A percentile compares a stretch with the other conserved stretches of the same genome.
These are phyloP conservation scores for Alternaria longipes DNA, from an alignment of 2,329 filamentous ascomycete species.

Conservation along the genomic window DNA sequence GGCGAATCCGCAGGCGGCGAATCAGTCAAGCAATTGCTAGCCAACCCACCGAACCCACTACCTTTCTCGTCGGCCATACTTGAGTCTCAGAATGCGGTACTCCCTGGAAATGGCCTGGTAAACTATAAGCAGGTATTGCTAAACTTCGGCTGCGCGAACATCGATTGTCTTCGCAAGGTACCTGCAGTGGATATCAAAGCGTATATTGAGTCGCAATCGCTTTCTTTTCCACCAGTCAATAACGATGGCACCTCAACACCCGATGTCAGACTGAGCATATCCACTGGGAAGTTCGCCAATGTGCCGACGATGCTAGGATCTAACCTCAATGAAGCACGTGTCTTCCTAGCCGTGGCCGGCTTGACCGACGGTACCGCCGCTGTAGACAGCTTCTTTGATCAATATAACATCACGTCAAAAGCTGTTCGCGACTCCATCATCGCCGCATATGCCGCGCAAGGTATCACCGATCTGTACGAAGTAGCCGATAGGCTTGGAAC, in stretches of 20 bases:
- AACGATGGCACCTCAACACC: conserved; percentile 13
- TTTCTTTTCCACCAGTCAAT: conserved; percentile 23
- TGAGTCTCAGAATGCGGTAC: conserved; percentile 26
- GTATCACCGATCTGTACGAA: neutral
- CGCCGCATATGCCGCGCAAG: conserved; percentile 6
- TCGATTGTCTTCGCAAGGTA: conserved; percentile 15
- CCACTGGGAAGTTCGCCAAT: conserved; percentile 13
- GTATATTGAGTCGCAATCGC: conserved; percentile 18
- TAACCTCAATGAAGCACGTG: conserved; percentile 20
- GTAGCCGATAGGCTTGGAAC: conserved; percentile 18
- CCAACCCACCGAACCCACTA: conserved; percentile 25
- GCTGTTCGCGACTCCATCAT: conserved; percentile 7
- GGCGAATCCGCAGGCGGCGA: conserved; percentile 40
- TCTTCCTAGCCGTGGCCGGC: conserved; percentile 15
- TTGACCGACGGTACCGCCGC: conserved; percentile 13
- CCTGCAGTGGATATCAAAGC: conserved; percentile 13
- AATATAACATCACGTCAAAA: conserved; percentile 14
- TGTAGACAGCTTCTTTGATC: conserved; percentile 6
- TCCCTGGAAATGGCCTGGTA: conserved; percentile 10
- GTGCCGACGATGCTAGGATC: conserved; percentile 22
- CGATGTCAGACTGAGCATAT: conserved; percentile 21
- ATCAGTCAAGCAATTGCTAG: conserved; percentile 21
- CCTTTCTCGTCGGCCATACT: conserved; percentile 38
- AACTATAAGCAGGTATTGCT: conserved; percentile 20
- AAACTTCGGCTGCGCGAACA: conserved; percentile 19